phyloP scores from a whole-genome alignment of 2,329 filamentous ascomycete species.

The Diaporthe ampelina region DNA sequence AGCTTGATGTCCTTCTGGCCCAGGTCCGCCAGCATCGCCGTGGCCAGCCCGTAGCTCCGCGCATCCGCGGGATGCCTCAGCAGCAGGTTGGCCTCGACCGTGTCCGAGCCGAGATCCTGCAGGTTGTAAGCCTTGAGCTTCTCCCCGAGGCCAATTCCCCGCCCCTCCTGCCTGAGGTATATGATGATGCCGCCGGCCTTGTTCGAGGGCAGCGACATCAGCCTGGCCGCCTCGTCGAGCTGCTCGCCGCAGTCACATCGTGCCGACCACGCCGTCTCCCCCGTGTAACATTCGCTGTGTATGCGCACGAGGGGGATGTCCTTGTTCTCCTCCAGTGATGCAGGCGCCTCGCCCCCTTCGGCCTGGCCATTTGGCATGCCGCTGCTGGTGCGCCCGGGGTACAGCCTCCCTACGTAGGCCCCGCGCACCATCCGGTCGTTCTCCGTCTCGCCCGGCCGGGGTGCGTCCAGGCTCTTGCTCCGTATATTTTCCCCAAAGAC shows the following conservation, averaged over 20 bases:
- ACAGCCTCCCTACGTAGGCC: slow-evolving; percentile 90
- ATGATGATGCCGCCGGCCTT: slow-evolving; percentile 88
- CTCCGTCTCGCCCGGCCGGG: slow-evolving; percentile 83
- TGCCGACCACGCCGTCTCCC: slow-evolving; percentile 98
- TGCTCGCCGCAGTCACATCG: slow-evolving; percentile 98
- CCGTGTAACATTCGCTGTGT: slow-evolving; percentile 98
- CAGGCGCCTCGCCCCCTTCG: not conserved
- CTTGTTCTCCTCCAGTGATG: slow-evolving; percentile 40
- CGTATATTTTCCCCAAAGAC: slow-evolving; percentile 93
- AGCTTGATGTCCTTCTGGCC: slow-evolving; percentile 84
- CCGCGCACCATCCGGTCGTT: slow-evolving; percentile 94
- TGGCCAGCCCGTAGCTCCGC: slow-evolving; percentile 94
- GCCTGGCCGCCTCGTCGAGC: slow-evolving; percentile 91
- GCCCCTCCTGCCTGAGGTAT: slow-evolving; percentile 94
- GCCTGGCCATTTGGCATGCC: slow-evolving; percentile 64
- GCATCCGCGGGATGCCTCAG: slow-evolving; percentile 95
- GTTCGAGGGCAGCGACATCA: slow-evolving; percentile 83
- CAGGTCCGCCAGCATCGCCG: slow-evolving; percentile 91
- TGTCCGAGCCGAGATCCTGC: slow-evolving; percentile 97
- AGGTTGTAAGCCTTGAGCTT: slow-evolving; percentile 99
- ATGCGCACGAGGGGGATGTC: slow-evolving; percentile 84
- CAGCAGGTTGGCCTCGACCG: slow-evolving; percentile 93
- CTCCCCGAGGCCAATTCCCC: slow-evolving; percentile 93
- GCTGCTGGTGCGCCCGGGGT: slow-evolving; percentile 85
- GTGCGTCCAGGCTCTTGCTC: slow-evolving; percentile 78